Conservation (phyloP, 208 protist genomes). For the Trypanosoma avium region DNA sequence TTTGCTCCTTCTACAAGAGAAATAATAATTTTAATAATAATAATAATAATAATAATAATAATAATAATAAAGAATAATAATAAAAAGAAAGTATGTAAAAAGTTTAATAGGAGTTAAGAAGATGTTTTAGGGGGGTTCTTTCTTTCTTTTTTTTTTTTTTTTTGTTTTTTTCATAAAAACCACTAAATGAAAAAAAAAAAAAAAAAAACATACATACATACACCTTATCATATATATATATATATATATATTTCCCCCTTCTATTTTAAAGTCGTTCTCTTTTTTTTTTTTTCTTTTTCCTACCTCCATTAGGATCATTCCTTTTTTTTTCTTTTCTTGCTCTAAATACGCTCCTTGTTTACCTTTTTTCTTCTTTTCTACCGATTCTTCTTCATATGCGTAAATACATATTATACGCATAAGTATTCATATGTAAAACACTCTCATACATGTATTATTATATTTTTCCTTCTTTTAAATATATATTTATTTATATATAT, state of each 20-base stretch:
- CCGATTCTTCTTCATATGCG: too few species aligned
- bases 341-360: not conserved
- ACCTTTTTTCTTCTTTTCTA: constrained; percentile 2
- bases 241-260: not conserved
- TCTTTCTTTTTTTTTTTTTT: constrained; percentile 2
- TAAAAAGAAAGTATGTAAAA: not conserved
- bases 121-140: too few species aligned
- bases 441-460: not conserved
- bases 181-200: constrained; percentile 6
- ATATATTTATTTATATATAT: not conserved
- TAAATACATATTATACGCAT: too few species aligned
- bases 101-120: too few species aligned
- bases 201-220: constrained; percentile 19
- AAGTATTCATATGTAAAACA: not conserved
- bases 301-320: not conserved
- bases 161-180: not conserved
- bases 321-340: constrained; percentile 1
- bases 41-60: constrained; percentile 1
- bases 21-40: constrained; percentile 12
- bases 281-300: constrained; percentile 1
- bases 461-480: not conserved
- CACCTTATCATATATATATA: too few species aligned
- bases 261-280: not conserved
- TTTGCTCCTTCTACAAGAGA: not conserved
- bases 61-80: constrained; percentile 5